A percentile compares a stretch with the other conserved stretches of the same genome.
Conservation (phyloP, 2,329 filamentous ascomycete species). For the Aspergillus clavatus region DNA sequence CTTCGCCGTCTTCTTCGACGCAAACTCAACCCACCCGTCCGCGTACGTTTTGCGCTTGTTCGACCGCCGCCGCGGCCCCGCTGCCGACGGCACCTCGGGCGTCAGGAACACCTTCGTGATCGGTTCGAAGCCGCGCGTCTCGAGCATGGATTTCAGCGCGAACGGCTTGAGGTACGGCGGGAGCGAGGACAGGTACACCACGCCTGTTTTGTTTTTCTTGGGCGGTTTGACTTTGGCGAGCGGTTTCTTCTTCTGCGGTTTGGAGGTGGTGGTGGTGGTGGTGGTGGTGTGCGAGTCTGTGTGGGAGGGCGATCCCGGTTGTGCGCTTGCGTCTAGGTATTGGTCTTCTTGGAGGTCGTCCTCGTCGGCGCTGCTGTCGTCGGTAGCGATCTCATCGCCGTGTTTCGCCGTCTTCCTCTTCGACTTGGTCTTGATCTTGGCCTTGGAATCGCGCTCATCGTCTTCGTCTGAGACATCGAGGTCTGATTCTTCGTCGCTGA, state of each 20-base stretch:
- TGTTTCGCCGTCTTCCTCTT: conserved; percentile 11
- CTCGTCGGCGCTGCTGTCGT: conserved; percentile 11
- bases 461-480: conserved; percentile 16
- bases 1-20: conserved; percentile 43
- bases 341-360: conserved; percentile 9
- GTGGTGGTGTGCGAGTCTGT: neutral
- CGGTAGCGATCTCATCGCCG: conserved; percentile 7
- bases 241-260: conserved; percentile 10
- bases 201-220: conserved; percentile 36
- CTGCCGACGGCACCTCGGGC: conserved; percentile 28
- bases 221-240: conserved; percentile 16
- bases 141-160: conserved; percentile 40
- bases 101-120: conserved; percentile 44
- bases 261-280: neutral
- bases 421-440: conserved; percentile 10
- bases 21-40: conserved; percentile 47
- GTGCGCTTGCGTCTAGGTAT: conserved; percentile 1
- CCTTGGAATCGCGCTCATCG: conserved; percentile 10
- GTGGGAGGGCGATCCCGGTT: neutral
- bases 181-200: conserved; percentile 43
- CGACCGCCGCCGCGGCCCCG: conserved; percentile 21
- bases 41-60: conserved; percentile 43
- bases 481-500: conserved; percentile 39
- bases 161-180: conserved; percentile 47
- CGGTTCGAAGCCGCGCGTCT: conserved; percentile 38